Base-by-base conservation (phyloP, 352 stramenopile genomes). In the Phytophthora tubulina region DNA sequence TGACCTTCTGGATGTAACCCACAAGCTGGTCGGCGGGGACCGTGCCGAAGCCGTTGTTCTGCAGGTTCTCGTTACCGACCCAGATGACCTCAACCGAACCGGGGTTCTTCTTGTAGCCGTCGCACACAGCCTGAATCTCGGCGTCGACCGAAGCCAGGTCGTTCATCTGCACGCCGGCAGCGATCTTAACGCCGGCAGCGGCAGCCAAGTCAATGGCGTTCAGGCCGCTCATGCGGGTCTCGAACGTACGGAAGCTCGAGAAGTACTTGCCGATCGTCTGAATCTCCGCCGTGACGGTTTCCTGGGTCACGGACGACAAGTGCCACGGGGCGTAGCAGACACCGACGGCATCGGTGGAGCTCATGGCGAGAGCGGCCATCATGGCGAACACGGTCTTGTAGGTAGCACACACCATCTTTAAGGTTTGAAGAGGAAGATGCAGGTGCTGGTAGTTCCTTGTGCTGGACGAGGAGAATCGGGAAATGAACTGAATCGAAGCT, bases 21-120 rank as follows among this genome's bases (percentile, higher is more conserved):
- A 81, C 35, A 11, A 93, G 77, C 65, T 82, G 44, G 13, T 67
- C 65, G 51, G 76, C 80, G 30, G 70, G 76, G 35, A 58, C 75
- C 3, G 67, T 75, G 21, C 83, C 85, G 44, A 82, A 89, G 61
- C 58, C 72, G 33, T 75, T 68, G 71, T 90, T 90, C 46, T 73
- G 60, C 15, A 95, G 73, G 79, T 89, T 79, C 60, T 95, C 88
- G 78, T 93, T 95, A 44, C 88, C 88, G 32, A 91, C 85, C 70
- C 83, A 93, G 49, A 95, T 78, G 7, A 73, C 75, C 27, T 90
- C 66, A n/a, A 95, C 72, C 0, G 53, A 65, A 14, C 61, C 39
- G 0, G 83, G 72, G 62, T 88, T 70, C 27, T 48, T 53, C 39
- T 72, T 45, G 32, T 79, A 87, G 41, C 81, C 88, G 6, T 75